These are phyloP conservation scores for Excoecaria agallocha DNA, from an alignment of 345 rosid species.

Conservation along the genomic window DNA sequence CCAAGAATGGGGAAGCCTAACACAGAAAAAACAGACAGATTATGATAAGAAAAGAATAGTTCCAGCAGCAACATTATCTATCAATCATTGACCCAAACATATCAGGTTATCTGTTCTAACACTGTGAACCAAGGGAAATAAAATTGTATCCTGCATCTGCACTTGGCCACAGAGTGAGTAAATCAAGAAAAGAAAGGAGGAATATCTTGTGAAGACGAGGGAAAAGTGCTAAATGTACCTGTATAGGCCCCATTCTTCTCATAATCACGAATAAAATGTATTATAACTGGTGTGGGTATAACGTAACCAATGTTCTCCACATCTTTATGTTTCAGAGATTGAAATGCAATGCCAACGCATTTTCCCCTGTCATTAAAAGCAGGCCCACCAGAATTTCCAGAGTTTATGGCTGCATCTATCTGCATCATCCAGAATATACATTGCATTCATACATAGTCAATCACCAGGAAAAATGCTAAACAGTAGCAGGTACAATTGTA, in stretches of 20 bases:
- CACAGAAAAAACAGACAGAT: conserved; percentile 17
- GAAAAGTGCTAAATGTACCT: conserved; percentile 36
- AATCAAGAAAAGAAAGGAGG: background rate
- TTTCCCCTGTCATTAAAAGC: conserved; percentile 88
- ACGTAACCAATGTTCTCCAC: conserved; percentile 92
- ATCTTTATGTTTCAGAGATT: conserved; percentile 90
- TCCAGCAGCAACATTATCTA: background rate
- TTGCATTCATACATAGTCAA: background rate
- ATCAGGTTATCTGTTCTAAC: background rate
- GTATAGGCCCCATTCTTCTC: conserved; percentile 86
- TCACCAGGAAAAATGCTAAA: conserved; percentile 4
- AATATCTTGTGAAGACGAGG: background rate
- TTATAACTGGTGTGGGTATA: conserved; percentile 91
- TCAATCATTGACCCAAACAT: background rate
- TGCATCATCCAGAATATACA: conserved; percentile 26
- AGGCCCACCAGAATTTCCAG: conserved; percentile 98
- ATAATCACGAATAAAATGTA: conserved; percentile 80
- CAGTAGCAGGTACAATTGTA: background rate
- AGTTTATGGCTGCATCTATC: conserved; percentile 97
- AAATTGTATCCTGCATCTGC: background rate
- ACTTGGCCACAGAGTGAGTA: background rate
- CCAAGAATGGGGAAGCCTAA: conserved; percentile 88
- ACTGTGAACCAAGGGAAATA: background rate
- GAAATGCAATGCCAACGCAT: conserved; percentile 98
- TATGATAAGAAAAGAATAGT: conserved; percentile 3